These are phyloP conservation scores for Nyctanthes arbortristis DNA, from an alignment of 257 asterid species.

Conservation along the genomic window DNA sequence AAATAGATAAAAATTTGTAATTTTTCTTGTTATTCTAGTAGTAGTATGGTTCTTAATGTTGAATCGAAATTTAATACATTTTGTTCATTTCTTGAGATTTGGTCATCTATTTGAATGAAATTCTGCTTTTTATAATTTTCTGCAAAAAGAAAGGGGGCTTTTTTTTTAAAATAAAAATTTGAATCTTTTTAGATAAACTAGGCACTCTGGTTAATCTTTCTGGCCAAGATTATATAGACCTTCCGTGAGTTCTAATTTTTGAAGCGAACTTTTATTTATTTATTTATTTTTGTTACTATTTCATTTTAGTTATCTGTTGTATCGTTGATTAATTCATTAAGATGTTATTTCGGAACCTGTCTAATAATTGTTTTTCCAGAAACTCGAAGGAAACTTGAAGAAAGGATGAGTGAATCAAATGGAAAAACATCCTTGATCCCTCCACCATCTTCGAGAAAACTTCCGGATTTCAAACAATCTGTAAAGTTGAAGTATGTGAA, in stretches of 20 bases:
- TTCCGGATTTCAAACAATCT: constrained; percentile 53
- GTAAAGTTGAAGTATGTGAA: constrained; percentile 51
- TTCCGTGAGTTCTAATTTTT: background rate
- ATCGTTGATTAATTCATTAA: background rate
- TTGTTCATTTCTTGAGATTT: background rate
- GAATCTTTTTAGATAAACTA: background rate
- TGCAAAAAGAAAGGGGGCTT: constrained; percentile 6
- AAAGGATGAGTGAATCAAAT: constrained; percentile 34
- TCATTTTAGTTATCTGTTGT: background rate
- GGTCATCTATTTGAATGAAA: constrained; percentile 15
- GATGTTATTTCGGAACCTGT: background rate
- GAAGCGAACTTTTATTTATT: background rate
- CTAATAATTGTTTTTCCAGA: background rate
- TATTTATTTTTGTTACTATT: background rate
- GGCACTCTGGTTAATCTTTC: background rate
- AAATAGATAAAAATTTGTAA: background rate
- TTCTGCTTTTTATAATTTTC: constrained; percentile 4
- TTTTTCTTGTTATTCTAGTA: background rate
- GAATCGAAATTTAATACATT: background rate
- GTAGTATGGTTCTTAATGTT: background rate
- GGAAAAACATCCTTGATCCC: constrained; percentile 25
- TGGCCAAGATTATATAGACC: background rate
- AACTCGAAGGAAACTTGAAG: background rate
- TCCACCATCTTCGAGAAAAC: constrained; percentile 26
- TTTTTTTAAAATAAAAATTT: background rate